Evolutionary conservation across 306 rosid genomes (phyloP).

Genomic region (Cucurbita moschata): DNA sequence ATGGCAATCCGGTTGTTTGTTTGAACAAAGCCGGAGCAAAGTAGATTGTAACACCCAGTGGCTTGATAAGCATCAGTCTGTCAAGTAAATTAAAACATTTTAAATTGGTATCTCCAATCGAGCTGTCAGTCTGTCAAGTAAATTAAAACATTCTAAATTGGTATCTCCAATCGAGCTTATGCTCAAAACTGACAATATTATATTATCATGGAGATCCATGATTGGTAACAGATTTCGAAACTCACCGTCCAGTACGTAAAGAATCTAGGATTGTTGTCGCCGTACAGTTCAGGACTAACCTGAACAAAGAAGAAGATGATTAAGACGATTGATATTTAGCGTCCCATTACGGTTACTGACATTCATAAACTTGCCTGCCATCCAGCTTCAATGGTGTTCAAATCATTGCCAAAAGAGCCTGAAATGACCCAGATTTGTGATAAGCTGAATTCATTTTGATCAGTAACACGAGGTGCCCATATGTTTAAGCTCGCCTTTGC

Average conservation of each 20-base stretch:
- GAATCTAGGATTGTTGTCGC: constrained; percentile 64
- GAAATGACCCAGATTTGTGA: constrained; percentile 79
- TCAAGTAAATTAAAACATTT: not conserved
- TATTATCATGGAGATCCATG: too few relatives aligned
- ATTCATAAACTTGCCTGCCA: constrained; percentile 42
- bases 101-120: too few relatives aligned
- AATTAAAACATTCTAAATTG: too few relatives aligned
- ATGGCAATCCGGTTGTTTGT: constrained; percentile 56
- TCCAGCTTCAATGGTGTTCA: constrained; percentile 70
- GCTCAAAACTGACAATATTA: too few relatives aligned
- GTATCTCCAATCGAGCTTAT: too few relatives aligned
- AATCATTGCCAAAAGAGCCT: constrained; percentile 59
- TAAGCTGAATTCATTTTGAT: constrained; percentile 53
- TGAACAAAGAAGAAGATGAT: constrained; percentile 4
- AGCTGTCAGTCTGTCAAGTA: constrained; percentile 37
- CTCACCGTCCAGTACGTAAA: constrained; percentile 76
- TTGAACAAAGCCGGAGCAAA: constrained; percentile 66
- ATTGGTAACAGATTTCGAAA: not conserved
- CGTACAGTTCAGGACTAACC: constrained; percentile 66
- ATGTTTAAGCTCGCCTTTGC: constrained; percentile 60
- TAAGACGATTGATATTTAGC: too few relatives aligned
- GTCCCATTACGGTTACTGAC: too few relatives aligned
- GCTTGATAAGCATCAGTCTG: constrained; percentile 73
- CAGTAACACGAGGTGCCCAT: constrained; percentile 48
- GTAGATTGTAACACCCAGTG: constrained; percentile 61